Evolutionary conservation across 805 yeast species (phyloP), one percentile per base, ranked within the genome.

Genomic region (Jamesozyma lodderae): DNA sequence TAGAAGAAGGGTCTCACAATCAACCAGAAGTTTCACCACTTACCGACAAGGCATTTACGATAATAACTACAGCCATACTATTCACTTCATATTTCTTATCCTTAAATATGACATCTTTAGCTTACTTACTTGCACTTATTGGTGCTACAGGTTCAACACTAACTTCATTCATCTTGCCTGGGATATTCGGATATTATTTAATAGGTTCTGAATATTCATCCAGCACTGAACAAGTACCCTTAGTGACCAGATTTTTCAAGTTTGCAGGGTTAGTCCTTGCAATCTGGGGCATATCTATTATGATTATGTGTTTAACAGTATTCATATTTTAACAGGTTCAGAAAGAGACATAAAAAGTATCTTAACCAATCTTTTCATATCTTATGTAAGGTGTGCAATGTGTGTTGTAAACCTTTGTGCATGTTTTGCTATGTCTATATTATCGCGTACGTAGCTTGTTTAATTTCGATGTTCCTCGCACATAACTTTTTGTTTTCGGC

Each of bases 61-160:
- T 62, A 2, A 60, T 79, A 33, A 75, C 85, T 0, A 41, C 71
- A 0, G 24, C 59, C 0, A 61, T 81, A 28, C 59, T 76, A 4
- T 2, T 66, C 0, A 43, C 57, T 3, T 67, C 79, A 1, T 81
- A 79, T 50, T 41, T 67, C 0, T 57, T 75, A 10, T 84, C 92
- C 0, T 55, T 77, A 1, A 56, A 73, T 8, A 70, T 81, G 6
- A 63, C 68, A 1, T 77, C 84, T 0, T 74, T 81, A 52, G 87
- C 79, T 38, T 68, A 74, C 25, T 80, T 81, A 4, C 59, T 81
- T 33, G 75, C 88, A 2, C 61, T 81, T 37, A 85, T 81, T 13
- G 92, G 92, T 2, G 79, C 86, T 6, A 81, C 90, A 0, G 88
- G 88, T 0, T 81, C 88, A 6, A 81, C 86, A 0, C 64, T 83